Conservation (phyloP, 148 eudicot genomes). For the Limonium bicolor region DNA sequence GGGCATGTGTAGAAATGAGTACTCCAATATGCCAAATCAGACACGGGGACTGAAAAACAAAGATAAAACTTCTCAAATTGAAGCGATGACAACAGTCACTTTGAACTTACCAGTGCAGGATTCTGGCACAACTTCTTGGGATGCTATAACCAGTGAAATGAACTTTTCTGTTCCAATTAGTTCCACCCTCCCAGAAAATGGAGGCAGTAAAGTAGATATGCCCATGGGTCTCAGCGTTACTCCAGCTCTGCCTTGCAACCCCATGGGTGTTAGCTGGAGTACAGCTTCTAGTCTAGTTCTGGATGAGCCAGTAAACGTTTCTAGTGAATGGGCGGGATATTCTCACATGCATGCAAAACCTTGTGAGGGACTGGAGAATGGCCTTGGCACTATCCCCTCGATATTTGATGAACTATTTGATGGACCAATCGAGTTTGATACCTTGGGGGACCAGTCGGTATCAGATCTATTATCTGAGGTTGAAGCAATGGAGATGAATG, state of each 20-base stretch:
- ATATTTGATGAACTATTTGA: constrained; percentile 11
- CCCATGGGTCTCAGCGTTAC: constrained; percentile 17
- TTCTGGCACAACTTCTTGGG: constrained; percentile 23
- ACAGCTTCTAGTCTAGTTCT: constrained; percentile 43
- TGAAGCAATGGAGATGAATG: constrained; percentile 85
- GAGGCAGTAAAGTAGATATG: constrained; percentile 13
- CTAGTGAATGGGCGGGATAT: constrained; percentile 50
- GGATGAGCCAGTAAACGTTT: constrained; percentile 21
- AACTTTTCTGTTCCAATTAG: constrained; percentile 20
- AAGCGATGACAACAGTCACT: constrained; percentile 15
- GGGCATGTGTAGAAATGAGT: constrained; percentile 2
- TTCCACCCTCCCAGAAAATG: constrained; percentile 18
- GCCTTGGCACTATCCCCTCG: constrained; percentile 23
- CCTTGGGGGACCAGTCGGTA: constrained; percentile 83
- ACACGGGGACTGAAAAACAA: constrained; percentile 6
- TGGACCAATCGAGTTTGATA: constrained; percentile 67
- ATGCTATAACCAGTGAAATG: constrained; percentile 9
- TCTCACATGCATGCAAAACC: constrained; percentile 29
- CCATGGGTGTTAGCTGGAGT: constrained; percentile 49
- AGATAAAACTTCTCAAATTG: constrained; percentile 6
- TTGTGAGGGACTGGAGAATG: constrained; percentile 23
- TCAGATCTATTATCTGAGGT: constrained; percentile 92
- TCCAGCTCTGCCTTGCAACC: constrained; percentile 21
- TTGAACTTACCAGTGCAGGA: constrained; percentile 20
- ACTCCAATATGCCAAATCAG: constrained; percentile 10